Evolutionary conservation across 2,329 filamentous ascomycete species (phyloP).

Genomic region (Plenodomus biglobosus): DNA sequence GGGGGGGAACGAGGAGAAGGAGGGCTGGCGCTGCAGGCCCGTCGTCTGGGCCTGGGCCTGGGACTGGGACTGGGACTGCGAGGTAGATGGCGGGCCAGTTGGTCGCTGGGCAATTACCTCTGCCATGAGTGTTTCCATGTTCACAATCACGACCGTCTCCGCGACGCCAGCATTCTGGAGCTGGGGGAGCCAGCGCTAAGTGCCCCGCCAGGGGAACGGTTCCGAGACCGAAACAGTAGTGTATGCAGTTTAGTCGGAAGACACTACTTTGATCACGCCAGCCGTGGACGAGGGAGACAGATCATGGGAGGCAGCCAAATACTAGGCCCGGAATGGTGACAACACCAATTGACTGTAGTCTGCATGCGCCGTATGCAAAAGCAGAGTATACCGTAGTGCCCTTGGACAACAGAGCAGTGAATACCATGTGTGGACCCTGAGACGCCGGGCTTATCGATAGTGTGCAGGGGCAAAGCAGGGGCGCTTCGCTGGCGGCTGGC

Average conservation of each 20-base stretch:
- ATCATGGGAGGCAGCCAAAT: background rate
- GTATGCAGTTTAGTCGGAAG: too few relatives aligned
- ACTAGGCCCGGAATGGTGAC: background rate
- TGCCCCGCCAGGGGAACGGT: slow-evolving; percentile 19
- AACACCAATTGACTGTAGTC: background rate
- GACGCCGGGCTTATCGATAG: slow-evolving; percentile 19
- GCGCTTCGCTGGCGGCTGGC: slow-evolving; percentile 1
- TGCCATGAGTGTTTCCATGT: slow-evolving; percentile 36
- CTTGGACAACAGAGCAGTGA: background rate
- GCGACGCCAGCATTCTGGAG: slow-evolving; percentile 20
- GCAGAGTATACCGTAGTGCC: background rate
- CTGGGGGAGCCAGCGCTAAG: slow-evolving; percentile 21
- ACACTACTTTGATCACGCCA: background rate
- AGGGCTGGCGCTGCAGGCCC: slow-evolving; percentile 44
- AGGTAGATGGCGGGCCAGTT: slow-evolving; percentile 16
- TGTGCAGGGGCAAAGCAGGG: background rate
- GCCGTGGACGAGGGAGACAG: background rate
- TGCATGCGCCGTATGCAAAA: slow-evolving; percentile 4
- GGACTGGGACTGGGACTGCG: slow-evolving; percentile 8
- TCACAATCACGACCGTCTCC: slow-evolving; percentile 13
- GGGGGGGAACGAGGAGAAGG: slow-evolving; percentile 48
- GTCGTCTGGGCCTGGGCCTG: background rate
- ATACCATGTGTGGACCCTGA: slow-evolving; percentile 1
- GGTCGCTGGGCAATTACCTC: slow-evolving; percentile 35
- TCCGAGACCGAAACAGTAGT: slow-evolving; percentile 10